phyloP scores from a whole-genome alignment of 768 basidiomycete genomes.

The Clitopilus passeckerianus region DNA sequence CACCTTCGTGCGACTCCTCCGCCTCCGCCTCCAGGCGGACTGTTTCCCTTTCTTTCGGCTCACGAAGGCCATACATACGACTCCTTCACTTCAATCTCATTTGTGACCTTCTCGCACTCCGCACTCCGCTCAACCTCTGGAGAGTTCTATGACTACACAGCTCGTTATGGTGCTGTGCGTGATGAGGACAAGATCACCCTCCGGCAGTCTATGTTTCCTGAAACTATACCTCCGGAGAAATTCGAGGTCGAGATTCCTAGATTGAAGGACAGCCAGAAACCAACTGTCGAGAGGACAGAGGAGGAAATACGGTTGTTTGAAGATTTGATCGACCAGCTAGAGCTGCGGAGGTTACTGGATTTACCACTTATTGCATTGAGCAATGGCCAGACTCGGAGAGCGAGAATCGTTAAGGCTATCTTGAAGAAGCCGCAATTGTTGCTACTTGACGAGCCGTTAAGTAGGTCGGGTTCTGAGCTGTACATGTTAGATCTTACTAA shows the following conservation, averaged over 20 bases:
- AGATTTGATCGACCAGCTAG: slow-evolving; percentile 49
- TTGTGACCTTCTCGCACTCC: slow-evolving; percentile 63
- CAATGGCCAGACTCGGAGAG: slow-evolving; percentile 89
- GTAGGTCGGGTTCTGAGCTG: slow-evolving; percentile 35
- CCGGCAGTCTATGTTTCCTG: slow-evolving; percentile 62
- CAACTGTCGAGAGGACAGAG: neutral
- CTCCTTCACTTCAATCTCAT: slow-evolving; percentile 42
- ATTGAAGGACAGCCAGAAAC: slow-evolving; percentile 16
- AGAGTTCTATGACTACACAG: slow-evolving; percentile 90
- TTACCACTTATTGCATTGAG: slow-evolving; percentile 81
- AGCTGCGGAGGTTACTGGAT: slow-evolving; percentile 63
- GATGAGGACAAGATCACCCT: slow-evolving; percentile 83
- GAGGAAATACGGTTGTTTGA: slow-evolving; percentile 33
- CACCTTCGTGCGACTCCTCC: slow-evolving; percentile 66
- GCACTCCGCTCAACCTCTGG: slow-evolving; percentile 44
- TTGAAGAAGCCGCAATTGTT: slow-evolving; percentile 67
- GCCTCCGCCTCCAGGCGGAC: slow-evolving; percentile 55
- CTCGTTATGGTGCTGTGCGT: slow-evolving; percentile 83
- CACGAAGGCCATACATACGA: slow-evolving; percentile 27
- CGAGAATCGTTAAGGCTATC: slow-evolving; percentile 76
- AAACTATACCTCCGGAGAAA: slow-evolving; percentile 34
- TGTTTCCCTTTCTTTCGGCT: slow-evolving; percentile 69
- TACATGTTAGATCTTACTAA: neutral
- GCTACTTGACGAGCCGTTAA: slow-evolving; percentile 89
- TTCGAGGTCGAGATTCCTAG: slow-evolving; percentile 12